phyloP scores from a whole-genome alignment of 768 basidiomycete genomes.

The Nevesoporus exiguus region DNA sequence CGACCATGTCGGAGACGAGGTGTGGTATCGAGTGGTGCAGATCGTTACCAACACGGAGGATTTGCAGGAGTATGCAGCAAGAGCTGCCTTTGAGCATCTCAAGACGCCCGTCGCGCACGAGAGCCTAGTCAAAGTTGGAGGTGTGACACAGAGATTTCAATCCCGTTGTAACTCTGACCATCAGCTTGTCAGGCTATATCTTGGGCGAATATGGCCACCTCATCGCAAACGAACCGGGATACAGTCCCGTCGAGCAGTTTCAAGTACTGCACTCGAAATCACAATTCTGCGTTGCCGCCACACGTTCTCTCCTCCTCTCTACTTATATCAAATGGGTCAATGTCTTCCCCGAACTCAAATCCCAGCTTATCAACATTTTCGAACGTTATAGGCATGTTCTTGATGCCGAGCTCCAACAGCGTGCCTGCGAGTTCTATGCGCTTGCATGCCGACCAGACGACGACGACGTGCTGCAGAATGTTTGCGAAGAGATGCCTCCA shows the following conservation, averaged over 20 bases:
- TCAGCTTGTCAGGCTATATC: slow-evolving; percentile 71
- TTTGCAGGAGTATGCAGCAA: slow-evolving; percentile 93
- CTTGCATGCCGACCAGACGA: slow-evolving; percentile 82
- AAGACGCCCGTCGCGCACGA: slow-evolving; percentile 84
- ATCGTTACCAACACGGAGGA: slow-evolving; percentile 99
- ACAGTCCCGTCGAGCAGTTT: slow-evolving; percentile 93
- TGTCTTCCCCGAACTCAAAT: slow-evolving; percentile 97
- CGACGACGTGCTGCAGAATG: slow-evolving; percentile 88
- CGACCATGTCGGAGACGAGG: slow-evolving; percentile 98
- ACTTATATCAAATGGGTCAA: slow-evolving; percentile 99
- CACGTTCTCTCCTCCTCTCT: slow-evolving; percentile 87
- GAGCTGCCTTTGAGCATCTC: slow-evolving; percentile 86
- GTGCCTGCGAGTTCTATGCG: slow-evolving; percentile 96
- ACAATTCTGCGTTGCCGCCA: slow-evolving; percentile 89
- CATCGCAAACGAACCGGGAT: slow-evolving; percentile 91
- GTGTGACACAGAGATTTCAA: slow-evolving; percentile 39
- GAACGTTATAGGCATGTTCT: slow-evolving; percentile 97
- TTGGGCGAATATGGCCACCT: slow-evolving; percentile 98
- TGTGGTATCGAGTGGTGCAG: slow-evolving; percentile 99
- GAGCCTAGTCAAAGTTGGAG: slow-evolving; percentile 94
- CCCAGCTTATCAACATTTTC: slow-evolving; percentile 90
- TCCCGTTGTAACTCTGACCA: slow-evolving; percentile 9
- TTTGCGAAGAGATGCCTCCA: slow-evolving; percentile 99
- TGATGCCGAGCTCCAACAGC: slow-evolving; percentile 95
- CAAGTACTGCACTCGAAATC: slow-evolving; percentile 91